Conservation (phyloP, 805 yeast genomes). For the Scheffersomyces ergatensis region DNA sequence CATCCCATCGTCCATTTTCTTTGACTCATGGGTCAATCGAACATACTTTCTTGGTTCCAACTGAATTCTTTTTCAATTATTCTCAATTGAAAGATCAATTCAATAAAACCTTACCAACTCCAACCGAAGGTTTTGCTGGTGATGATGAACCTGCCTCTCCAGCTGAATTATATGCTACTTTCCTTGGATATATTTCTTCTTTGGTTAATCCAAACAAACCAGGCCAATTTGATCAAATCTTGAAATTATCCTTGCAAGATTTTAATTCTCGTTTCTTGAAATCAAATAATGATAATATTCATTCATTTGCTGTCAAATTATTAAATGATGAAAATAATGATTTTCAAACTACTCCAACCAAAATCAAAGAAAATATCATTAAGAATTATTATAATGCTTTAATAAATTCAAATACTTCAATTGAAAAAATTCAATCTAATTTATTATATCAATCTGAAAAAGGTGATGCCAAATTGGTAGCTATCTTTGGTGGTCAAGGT, state of each 20-base stretch:
- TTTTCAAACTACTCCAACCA: conserved; percentile 61
- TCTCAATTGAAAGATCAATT: conserved; percentile 89
- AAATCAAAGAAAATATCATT: conserved; percentile 66
- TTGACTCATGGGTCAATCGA: conserved; percentile 85
- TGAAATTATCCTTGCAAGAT: conserved; percentile 70
- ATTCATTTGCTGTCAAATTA: conserved; percentile 76
- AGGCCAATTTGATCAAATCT: conserved; percentile 66
- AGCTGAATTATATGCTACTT: conserved; percentile 79
- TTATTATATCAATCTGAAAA: conserved; percentile 56
- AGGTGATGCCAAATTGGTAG: conserved; percentile 56
- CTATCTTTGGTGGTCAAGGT: conserved; percentile 99
- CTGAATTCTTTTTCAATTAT: conserved; percentile 72
- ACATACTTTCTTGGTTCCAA: conserved; percentile 84
- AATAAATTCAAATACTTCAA: conserved; percentile 22
- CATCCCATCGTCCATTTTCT: conserved; percentile 66
- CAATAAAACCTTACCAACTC: conserved; percentile 68
- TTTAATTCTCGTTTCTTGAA: conserved; percentile 75
- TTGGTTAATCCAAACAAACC: conserved; percentile 42
- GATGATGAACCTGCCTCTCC: conserved; percentile 88
- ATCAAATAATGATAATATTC: conserved; percentile 60
- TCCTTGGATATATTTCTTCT: conserved; percentile 69
- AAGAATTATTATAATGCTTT: conserved; percentile 65
- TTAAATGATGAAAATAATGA: conserved; percentile 44
- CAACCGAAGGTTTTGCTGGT: conserved; percentile 79
- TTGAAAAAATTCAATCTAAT: conserved; percentile 31